phyloP scores from a whole-genome alignment of 352 stramenopile species.

The Thalassiosira mediterranea region DNA sequence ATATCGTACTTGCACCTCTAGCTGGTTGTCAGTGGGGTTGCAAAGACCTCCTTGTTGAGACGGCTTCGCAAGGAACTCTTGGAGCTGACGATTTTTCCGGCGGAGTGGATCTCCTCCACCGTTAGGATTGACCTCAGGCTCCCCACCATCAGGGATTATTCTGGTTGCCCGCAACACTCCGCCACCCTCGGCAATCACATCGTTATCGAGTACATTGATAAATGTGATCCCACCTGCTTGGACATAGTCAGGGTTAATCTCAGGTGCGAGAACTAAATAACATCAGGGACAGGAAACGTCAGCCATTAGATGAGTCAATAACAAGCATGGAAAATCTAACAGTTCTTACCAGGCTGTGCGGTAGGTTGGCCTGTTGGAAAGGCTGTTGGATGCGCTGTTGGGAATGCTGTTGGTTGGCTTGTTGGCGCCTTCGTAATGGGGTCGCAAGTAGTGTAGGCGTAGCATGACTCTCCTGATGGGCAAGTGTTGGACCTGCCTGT shows the following conservation, averaged over 20 bases:
- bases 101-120: too few relatives aligned
- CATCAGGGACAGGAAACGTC: too few relatives aligned
- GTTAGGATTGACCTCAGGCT: too few relatives aligned
- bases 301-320: too few relatives aligned
- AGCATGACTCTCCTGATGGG: slow-evolving; percentile 50
- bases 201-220: too few relatives aligned
- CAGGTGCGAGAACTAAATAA: too few relatives aligned
- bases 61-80: too few relatives aligned
- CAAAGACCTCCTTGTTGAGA: neutral
- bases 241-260: too few relatives aligned
- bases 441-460: slow-evolving; percentile 41
- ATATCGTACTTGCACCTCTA: neutral
- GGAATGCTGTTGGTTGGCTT: slow-evolving; percentile 6
- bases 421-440: slow-evolving; percentile 3
- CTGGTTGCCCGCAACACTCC: neutral
- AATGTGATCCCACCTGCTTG: too few relatives aligned
- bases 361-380: neutral
- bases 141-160: neutral
- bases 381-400: slow-evolving; percentile 15
- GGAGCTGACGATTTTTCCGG: too few relatives aligned
- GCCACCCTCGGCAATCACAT: neutral
- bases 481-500: slow-evolving; percentile 52
- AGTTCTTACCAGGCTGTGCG: too few relatives aligned
- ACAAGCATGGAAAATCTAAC: too few relatives aligned
- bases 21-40: neutral